Conservation (phyloP, 306 rosid genomes). For the Prunus fruticosa region DNA sequence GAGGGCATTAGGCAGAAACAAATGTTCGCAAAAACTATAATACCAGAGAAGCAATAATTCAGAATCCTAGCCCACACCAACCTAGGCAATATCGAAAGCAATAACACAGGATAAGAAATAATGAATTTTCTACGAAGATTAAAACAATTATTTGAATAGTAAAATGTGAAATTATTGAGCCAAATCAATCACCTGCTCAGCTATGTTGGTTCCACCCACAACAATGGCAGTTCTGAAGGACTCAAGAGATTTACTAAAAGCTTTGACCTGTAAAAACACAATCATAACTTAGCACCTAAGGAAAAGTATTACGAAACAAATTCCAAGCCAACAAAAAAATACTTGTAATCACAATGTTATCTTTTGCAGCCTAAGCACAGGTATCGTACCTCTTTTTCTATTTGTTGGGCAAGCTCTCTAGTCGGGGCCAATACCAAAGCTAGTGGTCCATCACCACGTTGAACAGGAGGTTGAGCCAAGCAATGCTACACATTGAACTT, state of each 20-base stretch:
- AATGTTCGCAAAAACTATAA: constrained; percentile 1
- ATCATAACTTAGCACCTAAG: constrained; percentile 2
- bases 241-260: constrained; percentile 74
- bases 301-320: constrained; percentile 4
- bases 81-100: constrained; percentile 7
- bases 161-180: not conserved
- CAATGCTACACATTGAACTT: constrained; percentile 55
- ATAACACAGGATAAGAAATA: constrained; percentile 1
- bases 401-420: constrained; percentile 93
- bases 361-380: constrained; percentile 5
- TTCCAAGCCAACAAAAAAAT: constrained; percentile 3
- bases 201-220: constrained; percentile 85
- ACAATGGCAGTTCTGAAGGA: constrained; percentile 76
- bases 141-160: not conserved
- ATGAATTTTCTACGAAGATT: constrained; percentile 1
- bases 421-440: constrained; percentile 89
- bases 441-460: constrained; percentile 76
- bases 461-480: constrained; percentile 66
- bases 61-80: constrained; percentile 1
- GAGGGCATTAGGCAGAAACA: not conserved
- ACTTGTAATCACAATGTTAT: not conserved
- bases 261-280: constrained; percentile 64
- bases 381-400: constrained; percentile 74
- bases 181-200: constrained; percentile 64
- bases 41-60: not conserved